Base-by-base conservation (phyloP, 2,329 filamentous ascomycete species). In the Lachnellula arida region DNA sequence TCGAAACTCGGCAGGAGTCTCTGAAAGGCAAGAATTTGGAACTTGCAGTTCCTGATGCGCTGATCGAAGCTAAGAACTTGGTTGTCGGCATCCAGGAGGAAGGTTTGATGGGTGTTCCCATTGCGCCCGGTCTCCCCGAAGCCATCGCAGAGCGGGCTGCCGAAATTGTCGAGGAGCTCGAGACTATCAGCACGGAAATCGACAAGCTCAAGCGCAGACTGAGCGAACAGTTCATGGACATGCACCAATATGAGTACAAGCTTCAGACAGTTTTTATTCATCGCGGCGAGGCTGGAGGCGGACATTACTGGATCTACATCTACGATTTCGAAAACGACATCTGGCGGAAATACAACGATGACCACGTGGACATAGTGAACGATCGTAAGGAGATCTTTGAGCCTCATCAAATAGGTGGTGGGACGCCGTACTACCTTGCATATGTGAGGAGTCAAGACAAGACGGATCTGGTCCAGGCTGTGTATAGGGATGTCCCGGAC, bases 341-440 rank as follows among this genome's bases (percentile, higher is more conserved):
- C 19, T 99, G 94, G 92, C 86, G 91, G 55, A 91, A 89, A 67
- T 99, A 97, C 77, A 99, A 99, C 69, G 94, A 99, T 67, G 87
- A 87, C 53, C 80, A 80, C 15, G 91, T 99, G 23, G 86, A 82
- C 2, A 84, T 89, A 60, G 80, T 84, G 25, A 75, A 77, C 14
- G 81, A 89, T 65, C 77, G 81, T 7, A 77, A 78, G 15, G 81
- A 87, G 49, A 89, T 96, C 42, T 85, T 94, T 61, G 77, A 81
- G 23, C 78, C 82, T 59, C 78, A 89, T 49, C 84, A 82, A 58
- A 80, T 76, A 11, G 71, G 61, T 73, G 85, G 74, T 72, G 89
- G 90, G 4, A 92, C 91, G 49, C 90, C 91, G 2, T 91, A 91
- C 68, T 91, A 88, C 68, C 79, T 94, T 22, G 90, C 91, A 43